phyloP scores from a whole-genome alignment of 2,329 filamentous ascomycete species.

The Aspergillus sojae region DNA sequence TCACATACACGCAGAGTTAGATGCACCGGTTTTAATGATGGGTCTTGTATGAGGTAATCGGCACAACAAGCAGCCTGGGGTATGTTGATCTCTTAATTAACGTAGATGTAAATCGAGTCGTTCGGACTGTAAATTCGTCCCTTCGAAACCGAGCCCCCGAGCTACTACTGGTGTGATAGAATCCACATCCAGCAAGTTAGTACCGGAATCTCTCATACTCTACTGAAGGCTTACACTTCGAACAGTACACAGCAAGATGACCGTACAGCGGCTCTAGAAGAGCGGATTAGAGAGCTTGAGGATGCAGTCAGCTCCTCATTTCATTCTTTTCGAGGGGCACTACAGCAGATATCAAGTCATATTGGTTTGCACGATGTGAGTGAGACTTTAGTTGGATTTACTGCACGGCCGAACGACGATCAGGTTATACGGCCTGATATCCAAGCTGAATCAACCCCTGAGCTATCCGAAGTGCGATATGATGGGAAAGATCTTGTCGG shows the following conservation, averaged over 20 bases:
- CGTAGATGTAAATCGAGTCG: not conserved
- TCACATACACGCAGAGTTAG: not conserved
- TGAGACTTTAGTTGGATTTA: not conserved
- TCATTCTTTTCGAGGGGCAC: not conserved
- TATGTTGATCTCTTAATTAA: not conserved
- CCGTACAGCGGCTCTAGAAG: not conserved
- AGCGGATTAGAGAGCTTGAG: not conserved
- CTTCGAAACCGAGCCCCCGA: not conserved
- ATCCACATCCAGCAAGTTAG: not conserved
- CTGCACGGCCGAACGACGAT: not conserved
- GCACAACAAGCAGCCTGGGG: no score
- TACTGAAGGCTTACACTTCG: not conserved
- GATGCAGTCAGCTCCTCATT: not conserved
- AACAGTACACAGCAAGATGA: not conserved
- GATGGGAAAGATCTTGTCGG: not conserved
- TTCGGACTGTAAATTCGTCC: not conserved
- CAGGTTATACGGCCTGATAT: not conserved
- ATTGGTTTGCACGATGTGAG: not conserved
- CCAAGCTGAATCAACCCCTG: not conserved
- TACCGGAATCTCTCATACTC: accelerated
- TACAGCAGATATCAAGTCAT: not conserved
- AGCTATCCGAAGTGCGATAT: not conserved
- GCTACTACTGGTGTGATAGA: not conserved
- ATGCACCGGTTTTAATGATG: not conserved
- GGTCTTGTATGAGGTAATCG: not conserved